Evolutionary conservation across 768 basidiomycete genomes (phyloP), one percentile per base, ranked within the genome.

Genomic region (Calvatia gigantea): DNA sequence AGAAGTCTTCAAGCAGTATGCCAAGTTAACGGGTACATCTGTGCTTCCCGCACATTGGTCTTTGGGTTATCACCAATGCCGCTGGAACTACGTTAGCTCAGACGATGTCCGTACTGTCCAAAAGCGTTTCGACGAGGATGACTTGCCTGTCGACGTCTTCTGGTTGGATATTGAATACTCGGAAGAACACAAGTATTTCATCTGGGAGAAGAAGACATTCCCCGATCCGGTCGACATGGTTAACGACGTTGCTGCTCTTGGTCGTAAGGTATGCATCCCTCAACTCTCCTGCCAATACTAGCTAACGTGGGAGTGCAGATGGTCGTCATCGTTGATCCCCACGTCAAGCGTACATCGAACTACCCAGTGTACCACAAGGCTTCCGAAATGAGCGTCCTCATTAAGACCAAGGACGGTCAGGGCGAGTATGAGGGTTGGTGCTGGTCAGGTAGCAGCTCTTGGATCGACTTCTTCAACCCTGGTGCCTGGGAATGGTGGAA

Each of bases 101-200:
- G 84, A 89, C 9, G 97, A 98, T 68, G 79, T 99, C 7, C 79
- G 92, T 9, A 77, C 81, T 3, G 93, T 98, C 7, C 89, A 95
- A 70, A 80, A 75, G 65, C 78, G 87, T 49, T 97, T 99, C 64
- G 97, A 99, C 57, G 91, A 95, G 61, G 91, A 88, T 38, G 90
- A 96, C 62, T 92, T 98, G 55, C 97, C 97, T 0, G 84, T 98
- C 11, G 96, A 98, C 64, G 94, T 95, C 2, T 87, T 98, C 66
- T 98, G 95, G 96, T 80, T 98, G 39, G 96, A 97, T 70, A 97
- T 98, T 63, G 96, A 97, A 67, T 97, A 97, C 69, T 75, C 95
- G 0, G 85, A 89, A 41, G 92, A 93, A 42, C 93, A 97, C 73
- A 89, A 93, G 69, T 98, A 99, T 78, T 94, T 98, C 69, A 91